A percentile compares a stretch with the other conserved stretches of the same genome.
Evolutionary conservation across 2,329 filamentous ascomycete genomes (phyloP).

Genomic region (Aspergillus clavatus): DNA sequence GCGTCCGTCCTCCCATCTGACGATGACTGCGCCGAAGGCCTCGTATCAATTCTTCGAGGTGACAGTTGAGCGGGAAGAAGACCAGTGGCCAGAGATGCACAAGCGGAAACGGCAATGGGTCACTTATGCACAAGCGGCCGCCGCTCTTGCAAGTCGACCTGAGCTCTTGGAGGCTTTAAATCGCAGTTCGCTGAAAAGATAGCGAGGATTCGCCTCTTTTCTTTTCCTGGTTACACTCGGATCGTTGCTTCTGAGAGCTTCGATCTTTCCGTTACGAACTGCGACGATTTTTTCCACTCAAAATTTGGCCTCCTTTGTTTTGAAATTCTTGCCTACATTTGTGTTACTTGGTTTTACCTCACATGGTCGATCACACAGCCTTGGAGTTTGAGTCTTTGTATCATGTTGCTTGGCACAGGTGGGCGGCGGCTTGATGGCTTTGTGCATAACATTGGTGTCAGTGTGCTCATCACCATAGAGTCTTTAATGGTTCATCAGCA

Average conservation of each 20-base stretch:
- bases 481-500: slow-evolving; percentile 15
- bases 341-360: slow-evolving; percentile 4
- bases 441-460: slow-evolving; percentile 14
- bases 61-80: slow-evolving; percentile 78
- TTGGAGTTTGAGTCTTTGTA: slow-evolving; percentile 16
- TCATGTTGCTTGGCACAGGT: slow-evolving; percentile 11
- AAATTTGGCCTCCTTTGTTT: slow-evolving; percentile 5
- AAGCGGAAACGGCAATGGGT: slow-evolving; percentile 92
- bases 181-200: slow-evolving; percentile 65
- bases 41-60: slow-evolving; percentile 65
- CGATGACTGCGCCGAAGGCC: slow-evolving; percentile 61
- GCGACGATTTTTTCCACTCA: slow-evolving; percentile 16
- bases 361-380: slow-evolving; percentile 14
- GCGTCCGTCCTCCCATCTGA: slow-evolving; percentile 53
- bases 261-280: slow-evolving; percentile 19
- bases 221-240: slow-evolving; percentile 1
- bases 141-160: slow-evolving; percentile 69
- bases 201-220: slow-evolving; percentile 14
- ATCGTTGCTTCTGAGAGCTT: neutral
- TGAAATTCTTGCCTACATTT: slow-evolving; percentile 9
- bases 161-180: slow-evolving; percentile 85
- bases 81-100: slow-evolving; percentile 87
- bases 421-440: slow-evolving; percentile 17
- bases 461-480: slow-evolving; percentile 20
- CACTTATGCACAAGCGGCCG: slow-evolving; percentile 73